Base-by-base conservation (phyloP, 768 basidiomycete genomes). In the Lactifluus volemus region DNA sequence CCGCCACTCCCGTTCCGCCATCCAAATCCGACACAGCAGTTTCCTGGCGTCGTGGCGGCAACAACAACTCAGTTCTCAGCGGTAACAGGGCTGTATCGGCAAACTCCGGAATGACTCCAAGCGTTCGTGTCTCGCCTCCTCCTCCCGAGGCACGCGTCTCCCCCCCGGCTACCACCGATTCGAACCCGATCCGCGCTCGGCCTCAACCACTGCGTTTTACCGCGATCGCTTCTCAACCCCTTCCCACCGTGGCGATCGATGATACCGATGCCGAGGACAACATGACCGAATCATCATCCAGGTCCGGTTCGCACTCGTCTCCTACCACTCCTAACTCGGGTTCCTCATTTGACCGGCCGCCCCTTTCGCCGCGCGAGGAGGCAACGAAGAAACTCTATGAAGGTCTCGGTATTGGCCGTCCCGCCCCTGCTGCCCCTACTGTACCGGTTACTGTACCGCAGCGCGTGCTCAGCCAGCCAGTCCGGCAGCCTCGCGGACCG, bases 401-500 rank as follows among this genome's bases (percentile, higher is more conserved):
- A 74, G 91, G 91, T 42, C 80, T 94, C 44, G 88, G 91, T n/a
- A 83, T 92, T 58, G 88, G 89, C 42, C 81, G 89, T 60, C 82
- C 88, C 30, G 76, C 74, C 5, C 63, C 63, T 53, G 60, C 72
- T 58, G 74, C 76, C 34, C 76, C 76, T 56, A 71, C 71, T 54
- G 68, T 75, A 66, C 71, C 72, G 56, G 68, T 69, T 58, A 69
- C 72, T 60, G 69, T 74, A 65, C 74, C 76, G 66, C 73, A 74
- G 68, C 79, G 75, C 72, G 69, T 85, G 73, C 77, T 77, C 63
- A 88, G 84, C 72, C 84, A 86, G 69, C 86, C 88, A 62, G 78
- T 85, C 56, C 85, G 92, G 73, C 92, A 93, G 77, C 92, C 92
- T 68, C 83, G 85, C 60, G 92, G 92, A 68, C 92, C 92, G 59